Base-by-base conservation (phyloP, 805 yeast species). In the Candida michaelii region DNA sequence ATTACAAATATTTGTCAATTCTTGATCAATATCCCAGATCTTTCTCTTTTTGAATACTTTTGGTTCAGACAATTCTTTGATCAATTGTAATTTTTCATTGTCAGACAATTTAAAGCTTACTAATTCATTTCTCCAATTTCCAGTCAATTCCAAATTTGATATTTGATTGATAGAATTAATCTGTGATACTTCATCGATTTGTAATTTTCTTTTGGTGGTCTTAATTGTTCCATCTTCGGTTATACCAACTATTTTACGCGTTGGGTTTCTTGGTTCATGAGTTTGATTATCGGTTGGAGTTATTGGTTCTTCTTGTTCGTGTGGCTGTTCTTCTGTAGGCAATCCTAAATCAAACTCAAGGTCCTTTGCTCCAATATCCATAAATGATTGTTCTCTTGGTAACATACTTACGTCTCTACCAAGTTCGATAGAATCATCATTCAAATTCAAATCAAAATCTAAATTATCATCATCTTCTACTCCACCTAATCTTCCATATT, bases 401-500 rank as follows among this genome's bases (percentile, higher is more conserved):
- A 48, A 52, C 8, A 47, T 43, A 1, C 51, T 48, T 1, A 54
- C 65, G 40, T 69, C 73, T 61, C 85, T 71, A 2, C 83, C 83
- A 11, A 73, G 56, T 59, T 80, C 86, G 29, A 79, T 67, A 5
- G 83, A 77, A 30, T 57, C 59, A 13, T 61, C 65, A 14, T 42
- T 48, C 34, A 59, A 55, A 35, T 70, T 71, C 30, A 82, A 65
- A 51, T 80, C 82, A 34, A 82, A 66, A 19, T 76, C 82, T 43
- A 79, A 62, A 43, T 77, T 83, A 30, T 53, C 60, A 31, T 57
- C 56, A 27, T 53, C 63, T 3, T 55, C 58, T 17, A 61, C 69
- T 3, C 55, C 58, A 18, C 61, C 69, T 14, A 48, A 39, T 60
- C 93, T 76, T 8, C 84, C 87, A 33, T 80, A 52, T 58, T 87